Base-by-base conservation (phyloP, 1,284 basidiomycete genomes). In the Fomitopsis betulina region DNA sequence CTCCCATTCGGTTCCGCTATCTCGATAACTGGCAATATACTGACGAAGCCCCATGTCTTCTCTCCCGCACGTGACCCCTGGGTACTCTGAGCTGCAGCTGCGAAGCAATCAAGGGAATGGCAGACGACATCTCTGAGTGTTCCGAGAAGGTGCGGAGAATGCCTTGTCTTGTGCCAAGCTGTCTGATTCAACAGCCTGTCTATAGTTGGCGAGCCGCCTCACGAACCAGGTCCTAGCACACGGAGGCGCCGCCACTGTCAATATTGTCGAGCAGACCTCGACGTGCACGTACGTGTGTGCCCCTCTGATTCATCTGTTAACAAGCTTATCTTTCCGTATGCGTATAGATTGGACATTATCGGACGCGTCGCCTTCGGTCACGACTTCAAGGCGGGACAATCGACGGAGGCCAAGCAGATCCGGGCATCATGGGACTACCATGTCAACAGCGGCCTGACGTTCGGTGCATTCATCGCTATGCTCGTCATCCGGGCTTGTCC, bases 331-430 rank as follows among this genome's bases (percentile, higher is more conserved):
- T n/a, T 17, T 15, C 21, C 3, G 21, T 15, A 9, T 43, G n/a
- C n/a, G n/a, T 15, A n/a, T 61, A 67, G 66, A n/a, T 61, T 67
- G 45, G 66, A 67, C 60, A 67, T 67, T 58, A 67, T 67, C 55
- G 66, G 66, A 13, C 66, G 64, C 57, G 64, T 67, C 57, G 66
- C 66, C 17, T 67, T 67, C 35, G 66, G 66, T 15, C 64, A 67
- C 58, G 66, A 67, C 60, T 67, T 67, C 63, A 62, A 62, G 56
- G 55, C 64, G 6, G 66, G 64, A 21, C 61, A 64, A 57, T 62
- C 62, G 35, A 59, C 59, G 13, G 66, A 67, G 53, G 64, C 66
- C 27, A 58, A 63, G 53, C 59, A 63, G 58, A 67, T 67, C 51
- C 62, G 60, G 53, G 59, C 63, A n/a, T 65, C 63, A 25, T 67